These are phyloP conservation scores for Cryptomeria japonica DNA, from an alignment of 75 land plant genomes.

Conservation along the genomic window DNA sequence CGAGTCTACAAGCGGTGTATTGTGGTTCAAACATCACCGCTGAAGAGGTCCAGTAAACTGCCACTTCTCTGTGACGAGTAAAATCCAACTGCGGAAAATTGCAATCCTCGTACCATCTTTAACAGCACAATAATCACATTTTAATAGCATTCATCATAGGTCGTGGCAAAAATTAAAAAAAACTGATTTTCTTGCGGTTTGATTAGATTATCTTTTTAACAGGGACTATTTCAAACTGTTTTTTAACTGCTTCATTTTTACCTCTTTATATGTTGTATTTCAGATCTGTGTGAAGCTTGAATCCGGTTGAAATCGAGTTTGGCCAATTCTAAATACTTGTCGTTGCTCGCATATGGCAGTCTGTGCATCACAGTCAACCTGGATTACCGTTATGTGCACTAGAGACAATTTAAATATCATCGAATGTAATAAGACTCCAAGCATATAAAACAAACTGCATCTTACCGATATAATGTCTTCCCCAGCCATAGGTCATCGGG, in stretches of 20 bases:
- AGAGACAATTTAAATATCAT: neutral
- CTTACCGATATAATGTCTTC: slow-evolving; percentile 76
- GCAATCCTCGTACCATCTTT: neutral
- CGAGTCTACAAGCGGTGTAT: slow-evolving; percentile 5
- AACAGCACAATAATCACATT: neutral
- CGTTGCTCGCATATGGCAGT: slow-evolving; percentile 63
- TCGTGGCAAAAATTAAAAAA: too few relatives aligned
- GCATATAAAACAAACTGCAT: neutral
- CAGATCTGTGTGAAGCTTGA: slow-evolving; percentile 50
- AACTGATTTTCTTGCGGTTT: too few relatives aligned
- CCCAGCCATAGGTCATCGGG: slow-evolving; percentile 83
- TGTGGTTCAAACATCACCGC: slow-evolving; percentile 20
- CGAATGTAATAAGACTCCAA: neutral
- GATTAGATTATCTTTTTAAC: too few relatives aligned
- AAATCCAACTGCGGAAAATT: slow-evolving; percentile 5
- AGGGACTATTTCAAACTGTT: neutral
- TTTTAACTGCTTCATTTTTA: neutral
- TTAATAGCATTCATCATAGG: neutral
- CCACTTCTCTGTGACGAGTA: neutral
- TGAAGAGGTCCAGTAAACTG: slow-evolving; percentile 3
- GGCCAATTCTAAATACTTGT: slow-evolving; percentile 60
- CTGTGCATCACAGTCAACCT: slow-evolving; percentile 19
- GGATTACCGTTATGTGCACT: neutral
- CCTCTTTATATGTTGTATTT: slow-evolving; percentile 18
- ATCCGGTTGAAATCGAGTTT: slow-evolving; percentile 55